A percentile compares a stretch with the other conserved stretches of the same genome.
These are phyloP conservation scores for Trametes cingulata DNA, from an alignment of 768 basidiomycete genomes.

Conservation along the genomic window DNA sequence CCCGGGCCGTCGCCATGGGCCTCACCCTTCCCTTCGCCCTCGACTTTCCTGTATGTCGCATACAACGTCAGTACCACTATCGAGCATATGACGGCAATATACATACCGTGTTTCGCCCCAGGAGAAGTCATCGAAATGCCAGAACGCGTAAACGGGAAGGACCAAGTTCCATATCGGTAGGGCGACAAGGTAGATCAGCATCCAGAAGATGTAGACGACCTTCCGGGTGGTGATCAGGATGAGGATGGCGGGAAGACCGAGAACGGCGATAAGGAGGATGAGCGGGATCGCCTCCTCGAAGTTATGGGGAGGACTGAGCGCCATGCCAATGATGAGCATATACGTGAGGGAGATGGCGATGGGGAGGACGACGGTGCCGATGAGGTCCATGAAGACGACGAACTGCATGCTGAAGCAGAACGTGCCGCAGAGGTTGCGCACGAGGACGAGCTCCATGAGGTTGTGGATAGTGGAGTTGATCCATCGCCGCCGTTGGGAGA, in stretches of 20 bases:
- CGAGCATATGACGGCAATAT: neutral
- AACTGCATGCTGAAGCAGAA: constrained; percentile 99
- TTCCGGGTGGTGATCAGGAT: constrained; percentile 95
- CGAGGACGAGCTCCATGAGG: constrained; percentile 97
- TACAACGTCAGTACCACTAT: constrained; percentile 1
- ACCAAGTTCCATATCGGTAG: constrained; percentile 97
- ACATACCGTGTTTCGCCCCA: constrained; percentile 97
- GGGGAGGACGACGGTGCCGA: constrained; percentile 90
- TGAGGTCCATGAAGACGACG: constrained; percentile 95
- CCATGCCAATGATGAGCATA: constrained; percentile 79
- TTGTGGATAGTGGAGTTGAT: constrained; percentile 99
- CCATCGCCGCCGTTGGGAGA: constrained; percentile 98
- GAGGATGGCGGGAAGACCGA: constrained; percentile 90
- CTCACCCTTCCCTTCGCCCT: constrained; percentile 81
- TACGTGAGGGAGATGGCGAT: constrained; percentile 93
- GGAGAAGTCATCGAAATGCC: constrained; percentile 99
- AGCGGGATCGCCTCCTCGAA: constrained; percentile 96
- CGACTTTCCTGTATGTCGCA: constrained; percentile 73
- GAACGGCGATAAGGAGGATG: constrained; percentile 83
- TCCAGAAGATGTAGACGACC: constrained; percentile 96
- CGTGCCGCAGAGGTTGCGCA: constrained; percentile 95
- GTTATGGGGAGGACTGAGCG: constrained; percentile 73
- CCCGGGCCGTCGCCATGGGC: constrained; percentile 73
- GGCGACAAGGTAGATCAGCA: constrained; percentile 91
- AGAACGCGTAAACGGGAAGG: constrained; percentile 93